Percentiles rank a stretch among this genome's conserved stretches.
Conservation (phyloP, 1,139 yeast genomes). For the Tardiomyces digboiensis region DNA sequence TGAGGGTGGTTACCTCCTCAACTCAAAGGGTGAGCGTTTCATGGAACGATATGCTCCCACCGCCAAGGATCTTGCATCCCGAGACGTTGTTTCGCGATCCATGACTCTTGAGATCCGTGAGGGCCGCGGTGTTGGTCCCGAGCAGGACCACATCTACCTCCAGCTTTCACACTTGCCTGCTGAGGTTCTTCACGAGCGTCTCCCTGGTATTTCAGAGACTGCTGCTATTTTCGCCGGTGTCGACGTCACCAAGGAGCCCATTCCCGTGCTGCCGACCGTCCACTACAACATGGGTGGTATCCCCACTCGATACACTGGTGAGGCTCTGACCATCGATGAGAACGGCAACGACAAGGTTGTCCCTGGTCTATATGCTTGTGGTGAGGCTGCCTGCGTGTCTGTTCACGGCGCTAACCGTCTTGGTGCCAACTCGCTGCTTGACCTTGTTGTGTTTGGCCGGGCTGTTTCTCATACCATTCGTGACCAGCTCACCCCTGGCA, state of each 20-base stretch:
- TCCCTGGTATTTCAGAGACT: conserved; percentile 99
- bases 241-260: conserved; percentile 98
- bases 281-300: conserved; percentile 99
- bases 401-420: conserved; percentile 99
- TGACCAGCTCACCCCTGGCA: conserved; percentile 79
- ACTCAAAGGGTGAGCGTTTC: conserved; percentile 98
- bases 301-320: conserved; percentile 97
- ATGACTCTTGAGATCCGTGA: conserved; percentile 98
- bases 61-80: conserved; percentile 96
- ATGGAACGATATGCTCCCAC: conserved; percentile 99
- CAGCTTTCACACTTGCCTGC: conserved; percentile 95
- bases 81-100: conserved; percentile 98
- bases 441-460: conserved; percentile 96
- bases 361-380: conserved; percentile 94
- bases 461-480: conserved; percentile 92
- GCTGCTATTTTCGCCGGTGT: conserved; percentile 99
- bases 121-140: conserved; percentile 98
- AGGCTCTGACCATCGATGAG: conserved; percentile 74
- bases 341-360: conserved; percentile 88
- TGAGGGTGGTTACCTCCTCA: conserved; percentile 96
- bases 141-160: conserved; percentile 89
- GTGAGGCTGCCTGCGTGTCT: conserved; percentile 99
- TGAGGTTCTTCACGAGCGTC: conserved; percentile 83
- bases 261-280: conserved; percentile 96
- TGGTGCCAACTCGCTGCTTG: conserved; percentile 98